Base-by-base conservation (phyloP, 345 rosid species). In the Turnera subulata region DNA sequence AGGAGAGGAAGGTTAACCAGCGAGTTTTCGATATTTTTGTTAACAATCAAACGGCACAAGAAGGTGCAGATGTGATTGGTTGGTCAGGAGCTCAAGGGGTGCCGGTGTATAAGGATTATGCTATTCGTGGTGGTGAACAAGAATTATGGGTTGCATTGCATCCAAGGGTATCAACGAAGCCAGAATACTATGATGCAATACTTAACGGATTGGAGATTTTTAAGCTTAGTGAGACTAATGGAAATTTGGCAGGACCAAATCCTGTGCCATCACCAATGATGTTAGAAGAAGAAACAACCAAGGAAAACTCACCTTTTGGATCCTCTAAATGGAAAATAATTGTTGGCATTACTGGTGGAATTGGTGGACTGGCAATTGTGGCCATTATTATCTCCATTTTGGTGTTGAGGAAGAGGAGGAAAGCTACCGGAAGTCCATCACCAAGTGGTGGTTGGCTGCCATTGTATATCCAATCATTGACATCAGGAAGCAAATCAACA, bases 391-490 rank as follows among this genome's bases (percentile, higher is more conserved):
- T n/a, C 50, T 45, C 63, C 17, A n/a, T 63, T 17, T 24, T 68
- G 26, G 42, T 51, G 0, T 12, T 56, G n/a, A 51, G 44, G 13
- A 69, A 69, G 58, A 69, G 51, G 59, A 51, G 68, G 11, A 35
- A 46, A 24, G 33, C 20, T 4, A 33, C 0, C 1, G 62, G 63
- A 25, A 55, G 26, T 38, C 58, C 14, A 2, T 56, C 53, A 0
- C 42, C 49, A 9, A 58, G 46, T 53, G 48, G 52, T 26, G 21
- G 23, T 35, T 73, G 80, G 84, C 47, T 84, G 48, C 82, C 82
- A 12, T 53, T 74, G 6, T 65, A 73, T 35, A 78, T 77, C 11
- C 11, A 43, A 15, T 74, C 76, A 21, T 64, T 64, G 44, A 66
- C 74, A 50, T 63, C 73, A 6, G 21, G 50, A 0, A 50, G 69